Percentiles rank a stretch among this genome's conserved stretches.
These are phyloP conservation scores for Hyphodiscus hymeniophilus DNA, from an alignment of 495 filamentous ascomycete species.

Conservation along the genomic window DNA sequence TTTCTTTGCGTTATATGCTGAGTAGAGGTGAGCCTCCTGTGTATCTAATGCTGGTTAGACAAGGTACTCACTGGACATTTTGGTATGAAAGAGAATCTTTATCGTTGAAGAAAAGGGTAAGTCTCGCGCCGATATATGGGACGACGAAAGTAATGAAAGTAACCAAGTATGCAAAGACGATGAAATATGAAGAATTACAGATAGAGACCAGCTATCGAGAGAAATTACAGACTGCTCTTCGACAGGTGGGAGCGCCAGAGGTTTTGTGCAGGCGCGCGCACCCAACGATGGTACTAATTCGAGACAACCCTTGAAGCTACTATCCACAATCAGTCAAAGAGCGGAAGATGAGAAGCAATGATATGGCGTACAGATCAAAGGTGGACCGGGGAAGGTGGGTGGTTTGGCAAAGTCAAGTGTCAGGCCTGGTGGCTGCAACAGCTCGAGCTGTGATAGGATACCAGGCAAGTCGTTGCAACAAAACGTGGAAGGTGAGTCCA, in stretches of 20 bases:
- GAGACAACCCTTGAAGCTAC: slow-evolving; percentile 21
- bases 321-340: slow-evolving; percentile 12
- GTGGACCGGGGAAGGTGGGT: slow-evolving; percentile 2
- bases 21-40: slow-evolving; percentile 17
- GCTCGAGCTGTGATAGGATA: slow-evolving; percentile 10
- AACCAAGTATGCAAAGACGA: not conserved
- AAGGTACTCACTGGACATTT: slow-evolving; percentile 18
- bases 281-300: slow-evolving; percentile 18
- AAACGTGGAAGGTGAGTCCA: slow-evolving; percentile 9
- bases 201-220: slow-evolving; percentile 46
- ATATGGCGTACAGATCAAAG: slow-evolving; percentile 13
- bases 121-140: slow-evolving; percentile 1
- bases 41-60: slow-evolving; percentile 7
- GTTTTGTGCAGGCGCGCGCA: slow-evolving; percentile 46
- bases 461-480: slow-evolving; percentile 2
- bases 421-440: not conserved
- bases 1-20: slow-evolving; percentile 37
- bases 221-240: slow-evolving; percentile 28
- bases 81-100: slow-evolving; percentile 11
- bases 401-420: slow-evolving; percentile 8
- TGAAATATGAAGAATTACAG: slow-evolving; percentile 25
- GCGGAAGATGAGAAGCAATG: slow-evolving; percentile 14
- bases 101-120: not conserved
- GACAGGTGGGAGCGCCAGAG: slow-evolving; percentile 31
- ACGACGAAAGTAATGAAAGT: slow-evolving; percentile 22